Conservation (phyloP, 208 protist species). For the Trypanosoma avium region DNA sequence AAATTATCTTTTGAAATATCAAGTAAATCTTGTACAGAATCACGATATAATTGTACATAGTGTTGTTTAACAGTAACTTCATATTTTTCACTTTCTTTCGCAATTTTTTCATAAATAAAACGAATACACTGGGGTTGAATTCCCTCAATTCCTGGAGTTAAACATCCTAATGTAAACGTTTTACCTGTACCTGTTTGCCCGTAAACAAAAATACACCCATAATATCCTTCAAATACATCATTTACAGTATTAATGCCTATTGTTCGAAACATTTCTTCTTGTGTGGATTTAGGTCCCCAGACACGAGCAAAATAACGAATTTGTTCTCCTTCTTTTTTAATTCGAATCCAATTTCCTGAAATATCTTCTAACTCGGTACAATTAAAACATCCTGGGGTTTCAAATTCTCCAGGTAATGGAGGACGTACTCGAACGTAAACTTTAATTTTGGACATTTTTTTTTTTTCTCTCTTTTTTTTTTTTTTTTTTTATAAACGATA, state of each 20-base stretch:
- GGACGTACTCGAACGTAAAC: conserved; percentile 84
- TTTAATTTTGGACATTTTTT: conserved; percentile 46
- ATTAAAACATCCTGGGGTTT: conserved; percentile 52
- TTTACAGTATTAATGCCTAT: conserved; percentile 74
- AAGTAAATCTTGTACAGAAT: conserved; percentile 58
- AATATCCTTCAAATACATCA: conserved; percentile 83
- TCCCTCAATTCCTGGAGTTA: conserved; percentile 30
- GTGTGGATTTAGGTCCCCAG: conserved; percentile 50
- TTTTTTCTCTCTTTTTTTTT: background rate
- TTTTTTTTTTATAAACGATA: background rate
- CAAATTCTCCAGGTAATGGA: conserved; percentile 62
- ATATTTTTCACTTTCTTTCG: conserved; percentile 60
- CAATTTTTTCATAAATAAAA: conserved; percentile 23
- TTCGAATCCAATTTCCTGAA: conserved; percentile 82
- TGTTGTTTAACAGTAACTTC: conserved; percentile 61
- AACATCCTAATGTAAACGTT: conserved; percentile 93
- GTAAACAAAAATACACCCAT: conserved; percentile 92
- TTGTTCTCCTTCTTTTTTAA: conserved; percentile 64
- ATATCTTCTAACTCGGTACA: conserved; percentile 59
- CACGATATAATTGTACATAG: conserved; percentile 62
- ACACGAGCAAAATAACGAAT: conserved; percentile 63
- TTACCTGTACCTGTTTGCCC: conserved; percentile 94
- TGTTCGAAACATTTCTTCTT: conserved; percentile 81
- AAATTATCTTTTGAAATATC: conserved; percentile 33
- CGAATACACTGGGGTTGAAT: conserved; percentile 20